These are phyloP conservation scores for Kodamaea derodonti DNA, from an alignment of 1,139 yeast genomes.

Conservation along the genomic window DNA sequence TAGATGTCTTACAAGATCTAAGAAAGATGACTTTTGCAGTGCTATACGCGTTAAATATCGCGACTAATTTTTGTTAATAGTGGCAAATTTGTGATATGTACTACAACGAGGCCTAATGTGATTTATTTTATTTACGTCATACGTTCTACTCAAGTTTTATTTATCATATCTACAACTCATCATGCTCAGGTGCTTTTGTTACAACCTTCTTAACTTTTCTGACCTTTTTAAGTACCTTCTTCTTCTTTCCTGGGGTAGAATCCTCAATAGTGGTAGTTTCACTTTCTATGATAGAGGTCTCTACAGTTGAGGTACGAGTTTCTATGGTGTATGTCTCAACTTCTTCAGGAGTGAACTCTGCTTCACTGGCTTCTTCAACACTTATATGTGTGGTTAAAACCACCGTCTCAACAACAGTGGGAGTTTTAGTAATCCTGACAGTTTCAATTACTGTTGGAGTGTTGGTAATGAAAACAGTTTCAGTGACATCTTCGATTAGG, in stretches of 20 bases:
- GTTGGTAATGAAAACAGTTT: not conserved
- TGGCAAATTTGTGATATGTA: not conserved
- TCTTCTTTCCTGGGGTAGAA: no score
- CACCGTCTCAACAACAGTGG: not conserved
- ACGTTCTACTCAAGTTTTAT: no score
- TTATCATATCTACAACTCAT: slow-evolving; percentile 19
- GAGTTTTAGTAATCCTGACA: not conserved
- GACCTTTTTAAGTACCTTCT: slow-evolving; percentile 2
- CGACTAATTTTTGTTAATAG: not conserved
- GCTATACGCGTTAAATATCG: not conserved
- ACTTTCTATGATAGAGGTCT: no score
- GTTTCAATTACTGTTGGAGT: not conserved
- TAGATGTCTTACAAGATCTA: no score
- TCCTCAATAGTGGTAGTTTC: no score
- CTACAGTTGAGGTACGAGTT: no score
- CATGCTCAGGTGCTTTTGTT: slow-evolving; percentile 14
- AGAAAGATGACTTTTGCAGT: no score
- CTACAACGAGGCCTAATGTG: no score
- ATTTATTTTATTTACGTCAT: no score
- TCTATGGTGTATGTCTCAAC: no score
- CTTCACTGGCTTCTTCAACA: slow-evolving; percentile 3
- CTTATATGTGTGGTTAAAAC: not conserved
- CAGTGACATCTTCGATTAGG: not conserved
- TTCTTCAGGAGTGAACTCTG: no score
- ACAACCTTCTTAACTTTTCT: slow-evolving; percentile 3